Evolutionary conservation across 768 basidiomycete species (phyloP).

Genomic region (Hygrocybe coccinea): DNA sequence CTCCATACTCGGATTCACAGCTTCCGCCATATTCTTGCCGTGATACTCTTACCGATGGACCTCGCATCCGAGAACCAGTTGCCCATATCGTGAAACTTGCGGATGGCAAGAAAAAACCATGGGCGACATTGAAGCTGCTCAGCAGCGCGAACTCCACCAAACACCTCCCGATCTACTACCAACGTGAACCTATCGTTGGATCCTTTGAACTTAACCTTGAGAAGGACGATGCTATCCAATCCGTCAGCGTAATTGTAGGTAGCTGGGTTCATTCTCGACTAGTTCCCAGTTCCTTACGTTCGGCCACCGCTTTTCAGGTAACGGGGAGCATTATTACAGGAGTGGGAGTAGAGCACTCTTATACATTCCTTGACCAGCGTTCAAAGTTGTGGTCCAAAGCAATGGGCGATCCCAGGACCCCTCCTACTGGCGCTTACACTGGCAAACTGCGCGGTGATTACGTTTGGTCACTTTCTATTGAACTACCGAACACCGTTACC

Average conservation of each 20-base stretch:
- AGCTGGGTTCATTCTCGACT: not conserved
- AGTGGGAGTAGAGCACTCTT: slow-evolving; percentile 30
- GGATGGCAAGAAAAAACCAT: slow-evolving; percentile 33
- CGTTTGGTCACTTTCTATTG: slow-evolving; percentile 35
- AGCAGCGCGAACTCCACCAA: slow-evolving; percentile 40
- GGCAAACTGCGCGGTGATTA: slow-evolving; percentile 34
- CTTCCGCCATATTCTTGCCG: not conserved
- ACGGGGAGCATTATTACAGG: slow-evolving; percentile 38
- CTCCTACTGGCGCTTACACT: slow-evolving; percentile 10
- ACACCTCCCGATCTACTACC: slow-evolving; percentile 31
- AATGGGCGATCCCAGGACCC: slow-evolving; percentile 27
- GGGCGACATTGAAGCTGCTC: slow-evolving; percentile 44
- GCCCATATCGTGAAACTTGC: slow-evolving; percentile 28
- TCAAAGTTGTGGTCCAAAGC: slow-evolving; percentile 36
- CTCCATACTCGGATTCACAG: not conserved
- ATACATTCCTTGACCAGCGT: slow-evolving; percentile 32
- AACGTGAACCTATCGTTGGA: slow-evolving; percentile 34
- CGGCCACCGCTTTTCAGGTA: slow-evolving; percentile 22
- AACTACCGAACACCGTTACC: slow-evolving; percentile 37
- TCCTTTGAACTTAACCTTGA: slow-evolving; percentile 32
- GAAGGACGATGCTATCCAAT: slow-evolving; percentile 42
- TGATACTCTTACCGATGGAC: not conserved
- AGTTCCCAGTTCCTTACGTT: not conserved
- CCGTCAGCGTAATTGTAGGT: slow-evolving; percentile 46
- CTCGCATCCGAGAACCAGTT: slow-evolving; percentile 7